These are phyloP conservation scores for Baudoinia panamericana DNA, from an alignment of 495 filamentous ascomycete genomes.

Conservation along the genomic window DNA sequence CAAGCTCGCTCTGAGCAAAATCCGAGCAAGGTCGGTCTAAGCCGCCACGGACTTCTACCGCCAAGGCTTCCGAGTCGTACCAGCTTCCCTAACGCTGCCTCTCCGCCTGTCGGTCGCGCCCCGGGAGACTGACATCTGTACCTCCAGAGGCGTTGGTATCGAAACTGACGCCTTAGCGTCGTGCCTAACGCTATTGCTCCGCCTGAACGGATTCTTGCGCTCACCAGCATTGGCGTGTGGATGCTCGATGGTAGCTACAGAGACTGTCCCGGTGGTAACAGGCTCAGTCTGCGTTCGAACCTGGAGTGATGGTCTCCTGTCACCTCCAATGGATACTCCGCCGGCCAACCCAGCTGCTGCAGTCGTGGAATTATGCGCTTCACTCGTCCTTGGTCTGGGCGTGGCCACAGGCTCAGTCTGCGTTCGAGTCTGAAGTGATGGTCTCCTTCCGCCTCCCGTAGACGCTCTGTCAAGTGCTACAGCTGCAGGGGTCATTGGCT, in stretches of 20 bases:
- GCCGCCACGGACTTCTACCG: too few species aligned
- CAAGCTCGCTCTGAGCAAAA: too few species aligned
- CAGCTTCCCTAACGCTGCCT: slow-evolving; percentile 20
- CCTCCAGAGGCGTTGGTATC: too few species aligned
- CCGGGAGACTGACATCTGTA: neutral
- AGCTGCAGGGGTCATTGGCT: neutral
- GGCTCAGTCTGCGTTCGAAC: slow-evolving; percentile 9
- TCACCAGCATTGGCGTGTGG: neutral
- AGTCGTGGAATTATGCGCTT: neutral
- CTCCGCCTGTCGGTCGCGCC: slow-evolving; percentile 1
- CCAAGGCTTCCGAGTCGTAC: slow-evolving; percentile 6
- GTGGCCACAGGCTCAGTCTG: slow-evolving; percentile 1
- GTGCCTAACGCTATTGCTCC: neutral
- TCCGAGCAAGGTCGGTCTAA: too few species aligned
- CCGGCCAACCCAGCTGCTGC: neutral
- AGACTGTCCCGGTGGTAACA: neutral
- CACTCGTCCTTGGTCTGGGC: neutral
- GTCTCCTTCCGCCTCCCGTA: neutral
- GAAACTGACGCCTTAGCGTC: too few species aligned
- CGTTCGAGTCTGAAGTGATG: slow-evolving; percentile 6
- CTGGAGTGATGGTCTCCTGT: slow-evolving; percentile 5
- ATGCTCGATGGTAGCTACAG: too few species aligned
- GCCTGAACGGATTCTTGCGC: neutral
- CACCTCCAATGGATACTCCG: neutral
- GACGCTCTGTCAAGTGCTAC: neutral